phyloP scores from a whole-genome alignment of 345 rosid species.

The Gynandropsis gynandra region DNA sequence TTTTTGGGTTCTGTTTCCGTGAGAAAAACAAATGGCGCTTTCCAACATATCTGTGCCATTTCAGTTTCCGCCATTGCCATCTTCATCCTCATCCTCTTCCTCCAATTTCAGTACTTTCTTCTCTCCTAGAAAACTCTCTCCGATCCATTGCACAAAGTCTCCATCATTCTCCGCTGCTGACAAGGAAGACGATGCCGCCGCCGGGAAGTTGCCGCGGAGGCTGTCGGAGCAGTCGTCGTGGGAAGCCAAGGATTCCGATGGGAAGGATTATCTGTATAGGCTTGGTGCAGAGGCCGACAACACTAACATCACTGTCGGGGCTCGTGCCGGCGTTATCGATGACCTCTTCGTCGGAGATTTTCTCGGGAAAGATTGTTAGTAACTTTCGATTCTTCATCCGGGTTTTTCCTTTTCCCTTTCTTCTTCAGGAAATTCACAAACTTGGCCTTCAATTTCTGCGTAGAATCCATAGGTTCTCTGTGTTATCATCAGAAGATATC shows the following conservation, averaged over 20 bases:
- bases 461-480: neutral
- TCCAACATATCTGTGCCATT: constrained; percentile 27
- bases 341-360: constrained; percentile 75
- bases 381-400: neutral
- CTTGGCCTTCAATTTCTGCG: neutral
- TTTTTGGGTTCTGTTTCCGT: neutral
- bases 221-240: constrained; percentile 86
- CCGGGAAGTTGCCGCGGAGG: constrained; percentile 23
- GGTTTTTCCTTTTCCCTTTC: constrained; percentile 2
- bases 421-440: neutral
- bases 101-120: constrained; percentile 15
- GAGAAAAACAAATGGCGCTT: constrained; percentile 26
- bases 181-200: constrained; percentile 15
- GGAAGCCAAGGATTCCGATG: constrained; percentile 75
- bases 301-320: constrained; percentile 83
- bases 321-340: constrained; percentile 69
- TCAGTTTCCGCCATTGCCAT: constrained; percentile 22
- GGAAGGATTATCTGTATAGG: constrained; percentile 71
- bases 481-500: too few relatives aligned
- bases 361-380: constrained; percentile 78
- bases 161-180: constrained; percentile 14
- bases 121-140: constrained; percentile 19
- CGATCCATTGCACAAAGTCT: constrained; percentile 36
- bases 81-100: constrained; percentile 22
- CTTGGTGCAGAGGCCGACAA: constrained; percentile 84